These are phyloP conservation scores for Ceratocystis cacaofunesta DNA, from an alignment of 2,329 filamentous ascomycete genomes.

Conservation along the genomic window DNA sequence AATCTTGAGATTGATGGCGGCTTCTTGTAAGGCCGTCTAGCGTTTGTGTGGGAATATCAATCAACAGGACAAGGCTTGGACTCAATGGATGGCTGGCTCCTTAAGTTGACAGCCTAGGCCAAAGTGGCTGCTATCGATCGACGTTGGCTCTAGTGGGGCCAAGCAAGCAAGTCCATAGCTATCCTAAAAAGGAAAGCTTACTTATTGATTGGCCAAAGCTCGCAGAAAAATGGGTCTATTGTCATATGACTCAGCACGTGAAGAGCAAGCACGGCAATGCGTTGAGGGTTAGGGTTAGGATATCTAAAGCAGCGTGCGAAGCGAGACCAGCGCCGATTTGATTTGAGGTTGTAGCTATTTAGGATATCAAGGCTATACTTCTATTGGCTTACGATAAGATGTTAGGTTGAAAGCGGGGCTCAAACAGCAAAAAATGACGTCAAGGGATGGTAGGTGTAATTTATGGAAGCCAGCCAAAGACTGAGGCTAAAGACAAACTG, in stretches of 20 bases:
- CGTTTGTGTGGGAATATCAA: neutral
- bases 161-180: constrained; percentile 9
- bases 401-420: neutral
- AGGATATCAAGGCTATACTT: too few species aligned
- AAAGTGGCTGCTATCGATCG: constrained; percentile 12
- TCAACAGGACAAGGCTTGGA: constrained; percentile 7
- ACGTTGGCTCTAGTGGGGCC: constrained; percentile 13
- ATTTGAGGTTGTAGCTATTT: too few species aligned
- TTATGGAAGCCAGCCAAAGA: neutral
- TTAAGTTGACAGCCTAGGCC: constrained; percentile 10
- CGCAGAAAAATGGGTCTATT: neutral
- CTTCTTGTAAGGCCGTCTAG: neutral
- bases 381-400: neutral
- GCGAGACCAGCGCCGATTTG: too few species aligned
- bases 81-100: neutral
- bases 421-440: neutral
- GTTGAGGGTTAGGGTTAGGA: neutral
- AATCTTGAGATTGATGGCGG: neutral
- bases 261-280: neutral
- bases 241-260: constrained; percentile 11
- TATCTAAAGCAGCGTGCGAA: too few species aligned
- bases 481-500: too few species aligned
- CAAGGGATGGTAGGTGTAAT: neutral
- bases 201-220: constrained; percentile 12
- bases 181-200: constrained; percentile 4